A percentile compares a stretch with the other conserved stretches of the same genome.
Conservation (phyloP, 108 stramenopile genomes). For the Phaeodactylum tricornutum region DNA sequence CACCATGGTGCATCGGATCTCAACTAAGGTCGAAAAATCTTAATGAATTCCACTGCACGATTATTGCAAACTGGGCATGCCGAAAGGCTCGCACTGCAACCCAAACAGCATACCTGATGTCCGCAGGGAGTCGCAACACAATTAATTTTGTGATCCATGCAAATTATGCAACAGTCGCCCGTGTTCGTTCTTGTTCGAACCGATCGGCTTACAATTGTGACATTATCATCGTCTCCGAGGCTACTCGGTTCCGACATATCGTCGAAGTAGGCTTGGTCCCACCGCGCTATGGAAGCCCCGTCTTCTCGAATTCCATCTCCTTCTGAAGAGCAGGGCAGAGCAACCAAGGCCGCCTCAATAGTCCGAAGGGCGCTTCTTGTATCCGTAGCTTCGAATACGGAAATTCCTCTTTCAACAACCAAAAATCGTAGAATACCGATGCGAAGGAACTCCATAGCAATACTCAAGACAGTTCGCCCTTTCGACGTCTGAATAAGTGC, state of each 20-base stretch:
- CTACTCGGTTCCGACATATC: conserved; percentile 24
- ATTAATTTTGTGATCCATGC: conserved; percentile 46
- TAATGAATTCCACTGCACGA: conserved; percentile 48
- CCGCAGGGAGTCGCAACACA: conserved; percentile 77
- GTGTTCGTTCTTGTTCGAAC: too few species aligned
- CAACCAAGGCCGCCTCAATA: conserved; percentile 39
- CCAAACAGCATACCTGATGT: conserved; percentile 65
- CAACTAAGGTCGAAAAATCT: conserved; percentile 51
- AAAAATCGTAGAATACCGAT: conserved; percentile 63
- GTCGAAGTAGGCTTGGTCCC: conserved; percentile 24
- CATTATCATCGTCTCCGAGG: conserved; percentile 5
- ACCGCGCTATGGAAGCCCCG: conserved; percentile 11
- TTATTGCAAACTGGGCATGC: conserved; percentile 58
- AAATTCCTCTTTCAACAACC: conserved; percentile 51
- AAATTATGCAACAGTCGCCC: conserved; percentile 42
- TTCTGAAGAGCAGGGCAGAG: conserved; percentile 12
- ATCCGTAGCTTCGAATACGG: conserved; percentile 48
- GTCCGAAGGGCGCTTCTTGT: conserved; percentile 40
- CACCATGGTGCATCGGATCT: not conserved
- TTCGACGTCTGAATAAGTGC: conserved; percentile 58
- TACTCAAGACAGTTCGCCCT: conserved; percentile 55
- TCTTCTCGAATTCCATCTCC: not conserved
- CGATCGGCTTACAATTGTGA: not conserved
- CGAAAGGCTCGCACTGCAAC: conserved; percentile 32
- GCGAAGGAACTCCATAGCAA: conserved; percentile 54